phyloP scores from a whole-genome alignment of 345 rosid genomes.

The Acer saccharum region DNA sequence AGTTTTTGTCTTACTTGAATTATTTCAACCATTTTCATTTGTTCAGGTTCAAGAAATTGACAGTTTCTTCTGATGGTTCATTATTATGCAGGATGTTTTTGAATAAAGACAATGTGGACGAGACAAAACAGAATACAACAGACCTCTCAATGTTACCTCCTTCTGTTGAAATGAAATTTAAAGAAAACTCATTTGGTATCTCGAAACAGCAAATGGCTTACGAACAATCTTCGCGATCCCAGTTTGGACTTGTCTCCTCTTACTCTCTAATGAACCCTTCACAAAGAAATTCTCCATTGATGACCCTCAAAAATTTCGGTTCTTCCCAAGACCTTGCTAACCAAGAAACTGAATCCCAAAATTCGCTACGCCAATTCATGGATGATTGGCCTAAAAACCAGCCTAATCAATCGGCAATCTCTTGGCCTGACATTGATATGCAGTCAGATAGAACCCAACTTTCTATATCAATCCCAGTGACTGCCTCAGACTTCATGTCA shows the following conservation, averaged over 20 bases:
- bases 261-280: conserved; percentile 53
- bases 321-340: conserved; percentile 38
- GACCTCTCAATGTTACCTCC: conserved; percentile 34
- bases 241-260: conserved; percentile 47
- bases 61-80: neutral
- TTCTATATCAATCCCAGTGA: conserved; percentile 56
- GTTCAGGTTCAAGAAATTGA: neutral
- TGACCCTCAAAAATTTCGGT: conserved; percentile 37
- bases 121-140: conserved; percentile 34
- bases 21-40: neutral
- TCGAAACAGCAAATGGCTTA: conserved; percentile 37
- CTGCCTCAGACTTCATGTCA: conserved; percentile 50
- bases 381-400: conserved; percentile 58
- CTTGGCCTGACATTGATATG: conserved; percentile 50
- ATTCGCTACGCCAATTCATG: conserved; percentile 59
- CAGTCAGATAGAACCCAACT: conserved; percentile 63
- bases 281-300: conserved; percentile 34
- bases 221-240: conserved; percentile 28
- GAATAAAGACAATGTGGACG: conserved; percentile 32
- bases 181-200: conserved; percentile 38
- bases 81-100: conserved; percentile 45
- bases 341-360: conserved; percentile 43
- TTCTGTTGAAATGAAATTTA: conserved; percentile 30
- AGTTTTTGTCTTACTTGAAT: neutral
- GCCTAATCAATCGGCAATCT: conserved; percentile 36